Conservation (phyloP, 371 early-diverging fungal species). For the Mortierella sp. region DNA sequence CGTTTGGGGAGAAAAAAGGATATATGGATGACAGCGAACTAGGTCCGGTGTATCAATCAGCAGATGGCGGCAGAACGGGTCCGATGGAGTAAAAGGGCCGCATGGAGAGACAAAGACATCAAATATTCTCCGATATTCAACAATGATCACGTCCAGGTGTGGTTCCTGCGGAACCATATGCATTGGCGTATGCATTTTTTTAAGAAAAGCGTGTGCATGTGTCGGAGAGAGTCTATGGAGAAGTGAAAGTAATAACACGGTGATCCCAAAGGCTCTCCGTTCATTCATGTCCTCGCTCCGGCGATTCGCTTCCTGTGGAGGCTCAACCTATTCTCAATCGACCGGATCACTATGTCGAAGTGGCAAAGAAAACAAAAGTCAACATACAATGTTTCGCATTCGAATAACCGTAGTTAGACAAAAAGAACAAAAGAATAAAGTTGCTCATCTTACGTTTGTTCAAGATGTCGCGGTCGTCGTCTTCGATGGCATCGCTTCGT, state of each 20-base stretch:
- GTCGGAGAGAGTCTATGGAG: not conserved
- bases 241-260: not conserved
- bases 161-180: not conserved
- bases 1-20: not conserved
- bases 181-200: not conserved
- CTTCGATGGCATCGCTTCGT: slow-evolving; percentile 63
- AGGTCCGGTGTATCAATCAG: not conserved
- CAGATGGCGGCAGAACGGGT: not conserved
- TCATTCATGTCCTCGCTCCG: not conserved
- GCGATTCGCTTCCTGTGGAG: slow-evolving; percentile 2
- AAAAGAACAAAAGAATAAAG: not conserved
- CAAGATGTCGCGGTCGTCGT: slow-evolving; percentile 69
- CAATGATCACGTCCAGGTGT: not conserved
- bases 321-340: slow-evolving; percentile 14
- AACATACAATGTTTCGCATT: not conserved
- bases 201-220: not conserved
- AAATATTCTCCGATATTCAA: not conserved
- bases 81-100: not conserved
- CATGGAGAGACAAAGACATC: slow-evolving; percentile 8
- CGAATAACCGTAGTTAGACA: not conserved
- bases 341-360: not conserved
- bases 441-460: slow-evolving; percentile 64
- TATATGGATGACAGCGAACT: not conserved
- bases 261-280: not conserved
- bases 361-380: not conserved